These are phyloP conservation scores for Coniochaeta pulveracea DNA, from an alignment of 2,329 filamentous ascomycete genomes.

Conservation along the genomic window DNA sequence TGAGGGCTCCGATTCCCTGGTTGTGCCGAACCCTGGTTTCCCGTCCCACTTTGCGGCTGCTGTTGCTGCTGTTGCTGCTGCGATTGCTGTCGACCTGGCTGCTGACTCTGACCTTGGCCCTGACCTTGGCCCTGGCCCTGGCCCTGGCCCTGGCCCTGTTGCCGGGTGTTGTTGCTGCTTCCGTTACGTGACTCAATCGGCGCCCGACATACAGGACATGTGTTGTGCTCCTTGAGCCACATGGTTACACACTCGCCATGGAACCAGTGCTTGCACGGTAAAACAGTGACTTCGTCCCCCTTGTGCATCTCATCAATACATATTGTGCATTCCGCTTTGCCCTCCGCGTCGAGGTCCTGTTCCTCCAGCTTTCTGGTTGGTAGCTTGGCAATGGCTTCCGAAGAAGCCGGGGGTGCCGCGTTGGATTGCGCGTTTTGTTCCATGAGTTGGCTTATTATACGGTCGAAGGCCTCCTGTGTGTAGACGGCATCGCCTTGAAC, in stretches of 20 bases:
- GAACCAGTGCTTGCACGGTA: constrained; percentile 93
- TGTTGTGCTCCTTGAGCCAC: constrained; percentile 87
- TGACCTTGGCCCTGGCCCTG: constrained; percentile 5
- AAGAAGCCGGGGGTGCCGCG: constrained; percentile 71
- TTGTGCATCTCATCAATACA: constrained; percentile 79
- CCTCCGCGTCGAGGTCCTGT: constrained; percentile 54
- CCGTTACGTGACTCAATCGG: constrained; percentile 30
- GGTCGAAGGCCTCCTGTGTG: constrained; percentile 80
- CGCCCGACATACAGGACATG: constrained; percentile 72
- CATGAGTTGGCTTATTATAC: constrained; percentile 80
- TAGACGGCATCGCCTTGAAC: constrained; percentile 73
- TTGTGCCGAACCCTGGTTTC: no score
- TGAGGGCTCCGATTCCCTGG: no score
- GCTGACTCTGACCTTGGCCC: constrained; percentile 1
- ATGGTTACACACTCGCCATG: constrained; percentile 70
- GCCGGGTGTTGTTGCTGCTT: constrained; percentile 1
- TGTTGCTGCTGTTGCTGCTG: constrained; percentile 2
- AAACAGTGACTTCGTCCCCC: constrained; percentile 60
- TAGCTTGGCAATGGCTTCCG: constrained; percentile 61
- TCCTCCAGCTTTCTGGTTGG: constrained; percentile 59
- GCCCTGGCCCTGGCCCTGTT: constrained; percentile 7
- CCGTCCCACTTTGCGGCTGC: no score
- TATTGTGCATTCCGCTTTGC: constrained; percentile 79
- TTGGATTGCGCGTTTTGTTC: constrained; percentile 64
- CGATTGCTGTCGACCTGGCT: background rate